phyloP scores from a whole-genome alignment of 148 eudicot genomes.

The Rheum nobile region DNA sequence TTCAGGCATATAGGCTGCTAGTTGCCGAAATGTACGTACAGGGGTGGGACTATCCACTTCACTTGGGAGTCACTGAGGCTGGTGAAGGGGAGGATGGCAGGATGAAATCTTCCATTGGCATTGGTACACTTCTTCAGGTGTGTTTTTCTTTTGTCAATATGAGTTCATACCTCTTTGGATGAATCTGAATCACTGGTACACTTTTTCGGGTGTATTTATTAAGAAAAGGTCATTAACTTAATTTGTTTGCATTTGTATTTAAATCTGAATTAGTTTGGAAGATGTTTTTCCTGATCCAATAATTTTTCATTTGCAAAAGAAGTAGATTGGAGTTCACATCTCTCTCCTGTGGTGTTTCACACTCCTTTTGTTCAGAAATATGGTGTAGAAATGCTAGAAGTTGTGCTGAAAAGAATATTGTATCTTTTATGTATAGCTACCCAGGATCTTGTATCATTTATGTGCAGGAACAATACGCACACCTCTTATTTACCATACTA shows the following conservation, averaged over 20 bases:
- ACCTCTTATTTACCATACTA: not conserved
- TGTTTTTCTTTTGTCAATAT: not conserved
- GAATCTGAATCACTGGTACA: not conserved
- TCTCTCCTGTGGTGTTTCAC: not conserved
- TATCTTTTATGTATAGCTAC: not conserved
- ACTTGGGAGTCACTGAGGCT: conserved; percentile 96
- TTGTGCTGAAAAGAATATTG: not conserved
- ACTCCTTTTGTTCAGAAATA: not conserved
- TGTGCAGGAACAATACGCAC: not conserved
- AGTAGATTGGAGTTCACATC: not conserved
- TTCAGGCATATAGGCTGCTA: conserved; percentile 87
- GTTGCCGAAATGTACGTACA: conserved; percentile 91
- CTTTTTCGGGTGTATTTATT: not conserved
- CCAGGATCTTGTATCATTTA: not conserved
- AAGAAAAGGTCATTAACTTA: not conserved
- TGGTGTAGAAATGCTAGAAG: not conserved
- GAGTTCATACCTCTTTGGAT: not conserved
- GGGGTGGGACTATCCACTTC: conserved; percentile 97
- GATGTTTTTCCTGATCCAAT: not conserved
- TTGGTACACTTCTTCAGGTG: conserved; percentile 99
- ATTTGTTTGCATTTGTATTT: not conserved
- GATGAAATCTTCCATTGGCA: conserved; percentile 98
- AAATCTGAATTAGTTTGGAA: not conserved
- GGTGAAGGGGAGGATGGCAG: conserved; percentile 99
- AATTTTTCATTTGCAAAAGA: not conserved